phyloP scores from a whole-genome alignment of 257 asterid species.

The Catharanthus roseus region DNA sequence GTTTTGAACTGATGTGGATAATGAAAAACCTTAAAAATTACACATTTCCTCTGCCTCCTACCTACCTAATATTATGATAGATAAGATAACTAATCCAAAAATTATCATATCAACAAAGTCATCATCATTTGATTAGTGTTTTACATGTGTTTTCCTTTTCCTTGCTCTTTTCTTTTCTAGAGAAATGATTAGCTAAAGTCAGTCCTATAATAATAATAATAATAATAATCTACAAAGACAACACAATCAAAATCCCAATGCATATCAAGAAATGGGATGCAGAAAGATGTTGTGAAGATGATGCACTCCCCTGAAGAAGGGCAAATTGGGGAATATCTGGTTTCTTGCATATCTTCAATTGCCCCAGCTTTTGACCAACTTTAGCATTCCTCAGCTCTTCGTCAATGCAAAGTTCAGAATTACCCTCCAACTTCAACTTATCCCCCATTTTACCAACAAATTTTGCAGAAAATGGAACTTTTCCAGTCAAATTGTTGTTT shows the following conservation, averaged over 20 bases:
- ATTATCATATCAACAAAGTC: conserved; percentile 24
- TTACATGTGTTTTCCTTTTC: neutral
- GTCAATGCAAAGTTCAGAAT: conserved; percentile 63
- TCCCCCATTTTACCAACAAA: conserved; percentile 54
- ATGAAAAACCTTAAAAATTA: conserved; percentile 4
- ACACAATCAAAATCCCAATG: conserved; percentile 24
- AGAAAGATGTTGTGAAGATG: conserved; percentile 17
- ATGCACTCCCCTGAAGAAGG: conserved; percentile 36
- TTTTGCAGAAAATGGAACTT: conserved; percentile 55
- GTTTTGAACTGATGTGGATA: neutral
- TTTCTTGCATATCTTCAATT: conserved; percentile 44
- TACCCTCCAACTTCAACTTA: conserved; percentile 79
- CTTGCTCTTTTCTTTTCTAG: neutral
- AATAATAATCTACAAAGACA: conserved; percentile 11
- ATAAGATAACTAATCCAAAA: conserved; percentile 4
- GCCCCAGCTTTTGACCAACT: conserved; percentile 32
- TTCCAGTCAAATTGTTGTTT: conserved; percentile 74
- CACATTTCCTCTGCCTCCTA: conserved; percentile 3
- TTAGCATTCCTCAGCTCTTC: conserved; percentile 40
- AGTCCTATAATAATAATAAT: too few species aligned
- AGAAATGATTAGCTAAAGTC: neutral
- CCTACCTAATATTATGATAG: neutral
- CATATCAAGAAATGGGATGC: conserved; percentile 25
- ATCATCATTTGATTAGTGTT: conserved; percentile 3
- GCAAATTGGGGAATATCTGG: conserved; percentile 35